Percentiles rank a stretch among this genome's conserved stretches.
phyloP scores from a whole-genome alignment of 495 filamentous ascomycete species.

The Chaetomidium leptoderma region DNA sequence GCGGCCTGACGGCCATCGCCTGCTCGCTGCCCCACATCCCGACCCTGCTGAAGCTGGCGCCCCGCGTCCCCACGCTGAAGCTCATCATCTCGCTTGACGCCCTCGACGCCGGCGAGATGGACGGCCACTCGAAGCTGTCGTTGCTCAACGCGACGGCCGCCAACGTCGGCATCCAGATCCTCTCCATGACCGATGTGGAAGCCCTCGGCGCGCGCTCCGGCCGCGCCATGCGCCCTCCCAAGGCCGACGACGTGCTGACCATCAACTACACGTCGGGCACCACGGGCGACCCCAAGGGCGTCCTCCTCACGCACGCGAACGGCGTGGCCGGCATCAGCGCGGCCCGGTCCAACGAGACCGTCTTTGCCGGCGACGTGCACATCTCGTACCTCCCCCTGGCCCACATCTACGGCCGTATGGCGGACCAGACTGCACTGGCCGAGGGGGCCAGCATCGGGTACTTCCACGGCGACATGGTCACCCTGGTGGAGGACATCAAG shows the following conservation, averaged over 20 bases:
- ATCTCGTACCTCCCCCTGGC: conserved; percentile 91
- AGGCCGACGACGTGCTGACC: conserved; percentile 73
- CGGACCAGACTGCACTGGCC: conserved; percentile 71
- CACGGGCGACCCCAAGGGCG: conserved; percentile 91
- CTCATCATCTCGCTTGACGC: conserved; percentile 85
- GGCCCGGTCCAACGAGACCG: conserved; percentile 50
- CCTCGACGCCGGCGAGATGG: conserved; percentile 73
- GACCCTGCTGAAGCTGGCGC: conserved; percentile 77
- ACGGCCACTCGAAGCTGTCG: conserved; percentile 72
- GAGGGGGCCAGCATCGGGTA: conserved; percentile 78
- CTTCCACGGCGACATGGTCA: conserved; percentile 88
- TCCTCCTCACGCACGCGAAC: conserved; percentile 76
- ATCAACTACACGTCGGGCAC: conserved; percentile 99
- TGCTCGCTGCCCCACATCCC: conserved; percentile 82
- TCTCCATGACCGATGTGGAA: conserved; percentile 72
- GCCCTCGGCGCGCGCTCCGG: conserved; percentile 65
- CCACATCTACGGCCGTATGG: conserved; percentile 85
- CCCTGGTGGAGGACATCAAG: conserved; percentile 89
- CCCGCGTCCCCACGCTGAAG: conserved; percentile 73
- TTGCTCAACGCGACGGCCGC: conserved; percentile 70
- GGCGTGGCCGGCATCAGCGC: conserved; percentile 68
- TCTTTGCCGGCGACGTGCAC: conserved; percentile 53
- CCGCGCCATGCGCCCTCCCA: conserved; percentile 63
- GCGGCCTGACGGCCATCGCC: conserved; percentile 67
- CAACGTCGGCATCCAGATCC: conserved; percentile 67